A percentile compares a stretch with the other conserved stretches of the same genome.
Evolutionary conservation across 140 eudicot species (phyloP).

Genomic region (Senecio squalidus): DNA sequence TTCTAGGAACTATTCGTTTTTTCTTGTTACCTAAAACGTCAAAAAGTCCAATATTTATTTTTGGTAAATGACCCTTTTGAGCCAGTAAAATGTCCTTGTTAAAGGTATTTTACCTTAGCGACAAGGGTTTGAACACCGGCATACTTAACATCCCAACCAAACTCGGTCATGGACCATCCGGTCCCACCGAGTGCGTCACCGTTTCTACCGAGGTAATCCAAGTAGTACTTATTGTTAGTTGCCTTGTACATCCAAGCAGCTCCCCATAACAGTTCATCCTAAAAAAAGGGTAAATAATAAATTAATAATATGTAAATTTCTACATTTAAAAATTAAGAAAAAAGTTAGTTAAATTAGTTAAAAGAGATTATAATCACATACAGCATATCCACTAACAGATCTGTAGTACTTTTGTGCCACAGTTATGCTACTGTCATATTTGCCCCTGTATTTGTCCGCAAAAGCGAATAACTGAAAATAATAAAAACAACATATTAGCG

Average conservation of each 20-base stretch:
- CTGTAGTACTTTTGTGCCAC: conserved; percentile 95
- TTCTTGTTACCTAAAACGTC: too few relatives aligned
- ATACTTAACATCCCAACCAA: conserved; percentile 96
- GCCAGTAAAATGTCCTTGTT: not conserved
- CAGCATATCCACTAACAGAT: conserved; percentile 92
- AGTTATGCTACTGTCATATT: conserved; percentile 85
- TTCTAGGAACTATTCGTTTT: too few relatives aligned
- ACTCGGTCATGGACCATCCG: conserved; percentile 94
- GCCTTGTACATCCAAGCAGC: conserved; percentile 99
- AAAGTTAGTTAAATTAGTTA: not conserved
- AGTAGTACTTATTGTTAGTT: conserved; percentile 56
- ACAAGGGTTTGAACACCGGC: conserved; percentile 95
- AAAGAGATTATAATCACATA: conserved; percentile 32
- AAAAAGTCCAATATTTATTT: too few relatives aligned
- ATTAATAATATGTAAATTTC: not conserved
- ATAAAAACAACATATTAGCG: not conserved
- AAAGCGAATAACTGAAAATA: conserved; percentile 76
- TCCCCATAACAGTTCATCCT: conserved; percentile 96
- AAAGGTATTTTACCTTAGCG: conserved; percentile 48
- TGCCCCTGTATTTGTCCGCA: conserved; percentile 97
- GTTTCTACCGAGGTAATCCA: conserved; percentile 67
- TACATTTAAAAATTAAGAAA: not conserved
- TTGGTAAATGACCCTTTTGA: too few relatives aligned
- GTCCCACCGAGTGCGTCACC: conserved; percentile 91
- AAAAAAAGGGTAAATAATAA: not conserved